Evolutionary conservation across 2,329 filamentous ascomycete genomes (phyloP).

Genomic region (Xylariales sp.): DNA sequence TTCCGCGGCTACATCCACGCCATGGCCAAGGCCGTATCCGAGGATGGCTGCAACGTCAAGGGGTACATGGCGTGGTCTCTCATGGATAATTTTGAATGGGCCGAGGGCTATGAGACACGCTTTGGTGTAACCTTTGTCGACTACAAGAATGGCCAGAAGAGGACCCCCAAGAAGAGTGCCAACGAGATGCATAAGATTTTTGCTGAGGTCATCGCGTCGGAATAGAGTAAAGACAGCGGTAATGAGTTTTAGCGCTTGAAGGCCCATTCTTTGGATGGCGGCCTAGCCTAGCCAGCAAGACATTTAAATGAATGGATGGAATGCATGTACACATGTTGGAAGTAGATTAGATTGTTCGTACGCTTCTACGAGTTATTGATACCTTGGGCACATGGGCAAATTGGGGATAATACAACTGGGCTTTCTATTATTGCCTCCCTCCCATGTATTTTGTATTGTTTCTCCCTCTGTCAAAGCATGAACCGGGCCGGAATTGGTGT

Average conservation of each 20-base stretch:
- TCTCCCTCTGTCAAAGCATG: neutral
- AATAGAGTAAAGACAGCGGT: constrained; percentile 44
- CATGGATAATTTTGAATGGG: constrained; percentile 93
- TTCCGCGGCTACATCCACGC: constrained; percentile 81
- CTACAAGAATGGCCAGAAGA: constrained; percentile 81
- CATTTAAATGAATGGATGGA: constrained; percentile 1
- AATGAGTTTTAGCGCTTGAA: constrained; percentile 6
- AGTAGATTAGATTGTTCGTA: constrained; percentile 19
- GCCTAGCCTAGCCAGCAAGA: constrained; percentile 6
- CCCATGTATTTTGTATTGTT: neutral
- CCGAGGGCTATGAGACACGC: constrained; percentile 88
- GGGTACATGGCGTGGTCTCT: constrained; percentile 90
- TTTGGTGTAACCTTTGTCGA: constrained; percentile 89
- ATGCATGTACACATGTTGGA: constrained; percentile 19
- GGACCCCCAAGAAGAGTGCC: constrained; percentile 87
- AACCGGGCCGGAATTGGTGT: neutral
- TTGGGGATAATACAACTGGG: constrained; percentile 62
- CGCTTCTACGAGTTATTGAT: constrained; percentile 29
- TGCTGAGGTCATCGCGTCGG: constrained; percentile 74
- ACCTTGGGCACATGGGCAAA: constrained; percentile 22
- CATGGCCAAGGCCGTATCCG: constrained; percentile 75
- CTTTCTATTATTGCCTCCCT: constrained; percentile 11
- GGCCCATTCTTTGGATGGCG: neutral
- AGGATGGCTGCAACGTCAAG: constrained; percentile 81
- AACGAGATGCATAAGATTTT: constrained; percentile 77